Conservation (phyloP, 768 basidiomycete species). For the Leccinum aurantiacum region DNA sequence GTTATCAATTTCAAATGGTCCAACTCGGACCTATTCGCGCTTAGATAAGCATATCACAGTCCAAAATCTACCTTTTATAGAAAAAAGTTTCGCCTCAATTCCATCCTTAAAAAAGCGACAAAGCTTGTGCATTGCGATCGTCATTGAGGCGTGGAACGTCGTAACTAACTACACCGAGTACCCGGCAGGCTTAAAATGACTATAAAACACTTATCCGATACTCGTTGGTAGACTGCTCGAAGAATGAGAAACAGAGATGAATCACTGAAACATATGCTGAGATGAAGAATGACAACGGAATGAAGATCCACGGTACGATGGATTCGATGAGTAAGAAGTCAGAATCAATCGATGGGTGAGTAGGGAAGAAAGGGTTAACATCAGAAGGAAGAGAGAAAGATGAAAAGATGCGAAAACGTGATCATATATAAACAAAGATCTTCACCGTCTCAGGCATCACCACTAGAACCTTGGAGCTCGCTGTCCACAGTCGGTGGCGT, state of each 20-base stretch:
- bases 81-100: constrained; percentile 9
- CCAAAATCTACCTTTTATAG: constrained; percentile 7
- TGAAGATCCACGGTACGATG: constrained; percentile 17
- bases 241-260: background rate
- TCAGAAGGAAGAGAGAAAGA: constrained; percentile 2
- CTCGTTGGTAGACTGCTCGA: constrained; percentile 7
- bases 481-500: constrained; percentile 34
- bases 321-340: constrained; percentile 12
- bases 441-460: constrained; percentile 14
- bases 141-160: constrained; percentile 21
- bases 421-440: constrained; percentile 10
- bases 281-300: constrained; percentile 9
- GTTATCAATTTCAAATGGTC: constrained; percentile 31
- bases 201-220: constrained; percentile 24
- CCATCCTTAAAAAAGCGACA: constrained; percentile 7
- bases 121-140: constrained; percentile 17
- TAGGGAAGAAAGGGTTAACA: constrained; percentile 2
- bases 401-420: constrained; percentile 6
- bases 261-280: constrained; percentile 16
- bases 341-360: constrained; percentile 11
- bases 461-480: constrained; percentile 12
- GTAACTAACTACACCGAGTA: constrained; percentile 24
- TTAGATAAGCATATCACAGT: background rate
- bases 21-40: constrained; percentile 1
- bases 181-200: constrained; percentile 5